Conservation (phyloP, 2,329 filamentous ascomycete genomes). For the Lachnellula occidentalis region DNA sequence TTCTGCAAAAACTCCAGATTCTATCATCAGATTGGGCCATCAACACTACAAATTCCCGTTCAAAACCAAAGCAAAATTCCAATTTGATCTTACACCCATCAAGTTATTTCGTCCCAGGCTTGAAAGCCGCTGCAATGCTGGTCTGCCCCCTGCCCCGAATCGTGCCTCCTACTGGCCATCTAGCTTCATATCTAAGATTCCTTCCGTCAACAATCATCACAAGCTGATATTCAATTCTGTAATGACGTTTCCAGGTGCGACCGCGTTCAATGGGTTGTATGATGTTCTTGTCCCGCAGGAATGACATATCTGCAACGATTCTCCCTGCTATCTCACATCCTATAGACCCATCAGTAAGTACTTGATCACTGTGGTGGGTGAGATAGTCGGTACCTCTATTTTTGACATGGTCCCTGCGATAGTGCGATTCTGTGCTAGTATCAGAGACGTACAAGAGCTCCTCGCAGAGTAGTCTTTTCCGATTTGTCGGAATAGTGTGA, state of each 20-base stretch:
- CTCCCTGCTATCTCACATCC: slow-evolving; percentile 6
- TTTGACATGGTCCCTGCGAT: slow-evolving; percentile 6
- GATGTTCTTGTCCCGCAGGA: slow-evolving; percentile 3
- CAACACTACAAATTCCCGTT: no score
- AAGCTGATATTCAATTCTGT: slow-evolving; percentile 15
- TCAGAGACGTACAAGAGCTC: slow-evolving; percentile 14
- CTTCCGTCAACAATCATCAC: slow-evolving; percentile 16
- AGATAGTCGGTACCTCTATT: slow-evolving; percentile 11
- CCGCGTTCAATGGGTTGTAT: slow-evolving; percentile 2
- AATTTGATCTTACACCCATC: no score
- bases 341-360: neutral
- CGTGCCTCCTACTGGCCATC: slow-evolving; percentile 11
- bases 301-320: slow-evolving; percentile 15
- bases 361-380: neutral
- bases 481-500: slow-evolving; percentile 3
- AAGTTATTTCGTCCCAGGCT: slow-evolving; percentile 8
- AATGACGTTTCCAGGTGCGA: slow-evolving; percentile 2
- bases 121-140: slow-evolving; percentile 17
- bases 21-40: no score
- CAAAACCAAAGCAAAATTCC: no score
- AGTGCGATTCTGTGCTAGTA: slow-evolving; percentile 10
- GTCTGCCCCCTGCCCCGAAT: slow-evolving; percentile 8
- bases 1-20: no score
- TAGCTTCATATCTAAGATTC: slow-evolving; percentile 16
- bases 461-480: slow-evolving; percentile 5